Evolutionary conservation across 1,139 yeast species (phyloP).

Genomic region (Zygoascus meyerae): DNA sequence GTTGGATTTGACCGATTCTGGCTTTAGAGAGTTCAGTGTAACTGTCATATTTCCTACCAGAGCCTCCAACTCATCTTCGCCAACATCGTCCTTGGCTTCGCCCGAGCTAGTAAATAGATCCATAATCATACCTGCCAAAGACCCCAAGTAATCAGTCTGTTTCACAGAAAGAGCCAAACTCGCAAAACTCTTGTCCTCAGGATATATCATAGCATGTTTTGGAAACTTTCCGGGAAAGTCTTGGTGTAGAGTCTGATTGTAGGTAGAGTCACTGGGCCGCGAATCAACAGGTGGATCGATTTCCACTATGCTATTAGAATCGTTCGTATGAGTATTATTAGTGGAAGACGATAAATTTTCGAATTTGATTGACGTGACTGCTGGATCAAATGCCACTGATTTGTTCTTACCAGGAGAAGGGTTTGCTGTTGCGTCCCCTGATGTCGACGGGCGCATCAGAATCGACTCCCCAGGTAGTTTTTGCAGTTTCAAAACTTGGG

Average conservation of each 20-base stretch:
- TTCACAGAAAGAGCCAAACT: constrained; percentile 1
- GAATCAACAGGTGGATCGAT: constrained; percentile 1
- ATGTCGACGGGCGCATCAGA: not conserved
- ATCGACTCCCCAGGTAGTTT: not conserved
- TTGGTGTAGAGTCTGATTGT: constrained; percentile 17
- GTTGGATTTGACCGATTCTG: not conserved
- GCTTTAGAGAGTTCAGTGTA: constrained; percentile 4
- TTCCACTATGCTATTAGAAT: not conserved
- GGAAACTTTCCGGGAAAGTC: constrained; percentile 27
- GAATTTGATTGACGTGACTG: constrained; percentile 2
- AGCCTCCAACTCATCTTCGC: not conserved
- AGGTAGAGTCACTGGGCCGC: constrained; percentile 7
- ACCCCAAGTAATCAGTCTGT: constrained; percentile 2
- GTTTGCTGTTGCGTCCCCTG: not conserved
- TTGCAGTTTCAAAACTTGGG: not conserved
- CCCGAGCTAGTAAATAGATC: constrained; percentile 1
- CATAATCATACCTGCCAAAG: constrained; percentile 5
- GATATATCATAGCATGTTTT: constrained; percentile 11
- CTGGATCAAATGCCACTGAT: constrained; percentile 5
- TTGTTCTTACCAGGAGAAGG: constrained; percentile 1
- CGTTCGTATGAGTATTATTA: not conserved
- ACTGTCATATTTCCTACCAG: constrained; percentile 1
- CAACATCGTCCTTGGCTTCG: not conserved
- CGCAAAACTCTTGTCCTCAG: constrained; percentile 9
- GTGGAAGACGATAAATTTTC: constrained; percentile 2